Conservation (phyloP, 345 rosid genomes). For the Lenwebbia sp. region DNA sequence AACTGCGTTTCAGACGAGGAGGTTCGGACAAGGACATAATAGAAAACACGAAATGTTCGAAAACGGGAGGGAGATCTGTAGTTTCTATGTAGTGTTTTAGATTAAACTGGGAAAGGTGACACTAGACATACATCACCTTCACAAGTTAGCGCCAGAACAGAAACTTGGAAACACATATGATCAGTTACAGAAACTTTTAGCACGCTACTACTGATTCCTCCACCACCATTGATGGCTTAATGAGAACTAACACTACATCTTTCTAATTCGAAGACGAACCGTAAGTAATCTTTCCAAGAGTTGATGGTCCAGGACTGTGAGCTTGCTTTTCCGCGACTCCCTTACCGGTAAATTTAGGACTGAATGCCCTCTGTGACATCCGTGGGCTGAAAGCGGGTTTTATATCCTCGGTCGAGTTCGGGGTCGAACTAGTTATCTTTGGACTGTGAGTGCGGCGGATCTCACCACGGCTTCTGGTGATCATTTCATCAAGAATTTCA, state of each 20-base stretch:
- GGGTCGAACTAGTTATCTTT: conserved; percentile 39
- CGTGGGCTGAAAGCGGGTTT: conserved; percentile 33
- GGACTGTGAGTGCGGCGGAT: conserved; percentile 43
- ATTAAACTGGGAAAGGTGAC: neutral
- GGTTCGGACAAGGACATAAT: neutral
- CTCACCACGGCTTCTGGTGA: conserved; percentile 74
- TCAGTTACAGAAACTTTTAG: neutral
- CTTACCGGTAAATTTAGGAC: conserved; percentile 19
- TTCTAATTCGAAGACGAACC: conserved; percentile 16
- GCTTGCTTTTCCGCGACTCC: conserved; percentile 17
- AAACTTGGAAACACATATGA: neutral
- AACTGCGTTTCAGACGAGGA: neutral
- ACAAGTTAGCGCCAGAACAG: neutral
- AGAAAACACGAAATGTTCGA: neutral
- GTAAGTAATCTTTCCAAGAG: conserved; percentile 19
- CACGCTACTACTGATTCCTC: neutral
- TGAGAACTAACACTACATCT: neutral
- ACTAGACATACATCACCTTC: neutral
- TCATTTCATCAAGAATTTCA: conserved; percentile 57
- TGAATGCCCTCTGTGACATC: conserved; percentile 18
- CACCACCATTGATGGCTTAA: neutral
- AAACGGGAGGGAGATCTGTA: neutral
- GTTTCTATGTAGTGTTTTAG: neutral
- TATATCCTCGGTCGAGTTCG: conserved; percentile 19
- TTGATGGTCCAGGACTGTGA: conserved; percentile 46